Percentiles rank a stretch among this genome's conserved stretches.
Conservation (phyloP, 495 filamentous ascomycete species). For the Penicillium salamii region DNA sequence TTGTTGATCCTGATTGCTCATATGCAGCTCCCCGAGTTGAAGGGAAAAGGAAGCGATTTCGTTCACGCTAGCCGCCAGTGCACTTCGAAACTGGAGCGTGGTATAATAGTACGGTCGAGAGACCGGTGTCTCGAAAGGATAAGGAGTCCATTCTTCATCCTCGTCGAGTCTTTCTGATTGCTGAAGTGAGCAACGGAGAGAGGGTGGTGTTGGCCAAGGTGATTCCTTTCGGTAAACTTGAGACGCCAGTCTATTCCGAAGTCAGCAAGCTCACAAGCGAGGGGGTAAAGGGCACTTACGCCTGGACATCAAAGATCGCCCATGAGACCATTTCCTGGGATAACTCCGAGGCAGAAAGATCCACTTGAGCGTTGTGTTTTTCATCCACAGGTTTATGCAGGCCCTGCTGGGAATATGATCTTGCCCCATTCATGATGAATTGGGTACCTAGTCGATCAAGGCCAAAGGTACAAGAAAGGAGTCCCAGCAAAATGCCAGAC, state of each 20-base stretch:
- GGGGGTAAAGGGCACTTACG: slow-evolving; percentile 7
- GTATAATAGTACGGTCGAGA: slow-evolving; percentile 14
- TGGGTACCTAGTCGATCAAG: slow-evolving; percentile 23
- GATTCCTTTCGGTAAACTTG: slow-evolving; percentile 24
- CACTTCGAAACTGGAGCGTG: slow-evolving; percentile 10
- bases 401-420: slow-evolving; percentile 5
- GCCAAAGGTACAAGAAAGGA: slow-evolving; percentile 27
- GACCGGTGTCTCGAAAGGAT: slow-evolving; percentile 3
- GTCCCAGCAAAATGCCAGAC: slow-evolving; percentile 23
- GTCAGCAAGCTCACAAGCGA: background rate
- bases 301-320: slow-evolving; percentile 25
- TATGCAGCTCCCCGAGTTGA: background rate
- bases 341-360: background rate
- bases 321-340: slow-evolving; percentile 25
- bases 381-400: slow-evolving; percentile 2
- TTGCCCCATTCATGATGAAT: slow-evolving; percentile 24
- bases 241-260: slow-evolving; percentile 14
- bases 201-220: slow-evolving; percentile 15
- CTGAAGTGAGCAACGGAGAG: slow-evolving; percentile 11
- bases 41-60: slow-evolving; percentile 15
- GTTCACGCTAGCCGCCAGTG: slow-evolving; percentile 15
- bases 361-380: background rate
- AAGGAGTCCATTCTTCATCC: background rate
- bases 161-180: slow-evolving; percentile 19
- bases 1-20: background rate